These are phyloP conservation scores for Auricularia sp. DNA, from an alignment of 768 basidiomycete genomes.

Conservation along the genomic window DNA sequence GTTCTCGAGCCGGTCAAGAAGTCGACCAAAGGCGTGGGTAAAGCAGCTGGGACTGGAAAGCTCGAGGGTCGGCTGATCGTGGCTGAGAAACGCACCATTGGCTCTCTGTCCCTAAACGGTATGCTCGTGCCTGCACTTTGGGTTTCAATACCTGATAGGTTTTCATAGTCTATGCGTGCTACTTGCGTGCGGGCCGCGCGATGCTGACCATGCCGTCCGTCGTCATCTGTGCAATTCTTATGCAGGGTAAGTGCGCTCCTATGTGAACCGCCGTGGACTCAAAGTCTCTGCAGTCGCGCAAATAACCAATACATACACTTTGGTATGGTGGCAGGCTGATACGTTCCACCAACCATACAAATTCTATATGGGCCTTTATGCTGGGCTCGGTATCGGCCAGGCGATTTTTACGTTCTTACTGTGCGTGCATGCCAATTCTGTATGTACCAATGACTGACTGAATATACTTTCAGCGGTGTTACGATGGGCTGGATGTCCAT, in stretches of 20 bases:
- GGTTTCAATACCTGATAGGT: background rate
- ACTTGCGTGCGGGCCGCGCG: conserved; percentile 46
- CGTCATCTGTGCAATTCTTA: conserved; percentile 37
- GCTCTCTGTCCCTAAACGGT: conserved; percentile 46
- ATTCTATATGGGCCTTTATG: conserved; percentile 59
- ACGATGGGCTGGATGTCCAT: conserved; percentile 1
- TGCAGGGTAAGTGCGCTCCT: conserved; percentile 34
- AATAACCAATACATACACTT: conserved; percentile 53
- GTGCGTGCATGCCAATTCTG: conserved; percentile 23
- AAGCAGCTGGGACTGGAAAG: conserved; percentile 47
- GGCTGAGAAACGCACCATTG: conserved; percentile 55
- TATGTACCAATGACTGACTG: no score
- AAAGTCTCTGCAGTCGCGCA: conserved; percentile 20
- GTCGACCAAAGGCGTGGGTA: conserved; percentile 22
- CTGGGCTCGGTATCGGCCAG: conserved; percentile 48
- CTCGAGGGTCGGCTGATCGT: conserved; percentile 57
- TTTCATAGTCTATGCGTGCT: conserved; percentile 47
- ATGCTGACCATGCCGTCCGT: conserved; percentile 41
- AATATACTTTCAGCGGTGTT: background rate
- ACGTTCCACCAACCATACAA: conserved; percentile 38
- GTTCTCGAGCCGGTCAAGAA: conserved; percentile 14
- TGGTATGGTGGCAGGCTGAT: conserved; percentile 63
- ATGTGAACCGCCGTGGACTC: background rate
- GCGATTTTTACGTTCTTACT: conserved; percentile 46
- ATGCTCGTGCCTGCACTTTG: conserved; percentile 6